Conservation (phyloP, 1,284 basidiomycete genomes). For the Trametes sp. region DNA sequence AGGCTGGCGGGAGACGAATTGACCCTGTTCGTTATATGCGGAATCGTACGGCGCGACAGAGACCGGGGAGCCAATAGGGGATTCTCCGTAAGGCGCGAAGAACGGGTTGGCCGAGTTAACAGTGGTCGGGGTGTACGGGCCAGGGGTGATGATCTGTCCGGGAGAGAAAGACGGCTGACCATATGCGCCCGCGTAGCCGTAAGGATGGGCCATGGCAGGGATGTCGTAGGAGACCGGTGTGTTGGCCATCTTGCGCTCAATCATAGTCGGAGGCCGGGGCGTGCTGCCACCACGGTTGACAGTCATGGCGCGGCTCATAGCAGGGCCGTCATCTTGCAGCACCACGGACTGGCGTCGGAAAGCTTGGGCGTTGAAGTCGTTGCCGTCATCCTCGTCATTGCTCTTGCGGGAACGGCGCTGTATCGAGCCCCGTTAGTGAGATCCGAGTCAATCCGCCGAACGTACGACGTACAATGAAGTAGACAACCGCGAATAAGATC, state of each 20-base stretch:
- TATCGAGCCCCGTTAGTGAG: slow-evolving; percentile 9
- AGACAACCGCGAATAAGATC: slow-evolving; percentile 57
- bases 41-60: slow-evolving; percentile 39
- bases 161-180: slow-evolving; percentile 37
- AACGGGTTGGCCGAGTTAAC: slow-evolving; percentile 44
- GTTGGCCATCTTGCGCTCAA: slow-evolving; percentile 43
- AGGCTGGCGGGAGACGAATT: slow-evolving; percentile 35
- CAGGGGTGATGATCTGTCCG: slow-evolving; percentile 28
- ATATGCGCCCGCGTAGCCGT: slow-evolving; percentile 35
- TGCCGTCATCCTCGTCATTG: slow-evolving; percentile 47
- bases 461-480: slow-evolving; percentile 57
- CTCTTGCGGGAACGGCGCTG: slow-evolving; percentile 51
- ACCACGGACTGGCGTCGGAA: slow-evolving; percentile 70
- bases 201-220: slow-evolving; percentile 25
- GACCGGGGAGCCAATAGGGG: slow-evolving; percentile 43
- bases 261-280: slow-evolving; percentile 40
- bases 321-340: slow-evolving; percentile 54
- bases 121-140: slow-evolving; percentile 30
- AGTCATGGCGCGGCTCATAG: slow-evolving; percentile 27
- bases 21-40: slow-evolving; percentile 35
- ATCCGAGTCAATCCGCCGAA: slow-evolving; percentile 1
- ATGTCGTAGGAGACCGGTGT: slow-evolving; percentile 21
- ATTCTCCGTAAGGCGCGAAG: slow-evolving; percentile 44
- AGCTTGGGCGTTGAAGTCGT: slow-evolving; percentile 57
- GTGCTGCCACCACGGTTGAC: slow-evolving; percentile 29